Evolutionary conservation across 352 stramenopile species (phyloP).

Genomic region (Phytophthora pinifolia): DNA sequence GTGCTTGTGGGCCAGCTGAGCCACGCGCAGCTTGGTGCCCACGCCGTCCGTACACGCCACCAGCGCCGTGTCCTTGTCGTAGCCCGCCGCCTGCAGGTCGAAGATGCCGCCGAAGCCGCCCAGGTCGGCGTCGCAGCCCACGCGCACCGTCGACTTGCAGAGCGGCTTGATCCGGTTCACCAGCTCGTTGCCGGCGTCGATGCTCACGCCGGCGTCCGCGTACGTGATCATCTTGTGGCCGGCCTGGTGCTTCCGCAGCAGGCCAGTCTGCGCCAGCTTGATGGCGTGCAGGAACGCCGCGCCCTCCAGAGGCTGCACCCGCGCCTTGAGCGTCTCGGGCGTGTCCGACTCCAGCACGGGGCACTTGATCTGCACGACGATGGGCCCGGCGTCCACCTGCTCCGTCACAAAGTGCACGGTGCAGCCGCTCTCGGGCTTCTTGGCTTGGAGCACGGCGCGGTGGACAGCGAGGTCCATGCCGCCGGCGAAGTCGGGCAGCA

Average conservation of each 20-base stretch:
- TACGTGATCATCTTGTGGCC: slow-evolving; percentile 95
- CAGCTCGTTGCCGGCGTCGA: slow-evolving; percentile 96
- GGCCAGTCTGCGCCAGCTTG: slow-evolving; percentile 69
- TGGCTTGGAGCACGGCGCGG: slow-evolving; percentile 96
- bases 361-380: slow-evolving; percentile 96
- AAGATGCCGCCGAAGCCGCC: slow-evolving; percentile 98
- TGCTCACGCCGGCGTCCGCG: slow-evolving; percentile 97
- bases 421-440: slow-evolving; percentile 96
- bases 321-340: slow-evolving; percentile 95
- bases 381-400: slow-evolving; percentile 97
- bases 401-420: slow-evolving; percentile 99
- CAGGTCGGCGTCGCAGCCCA: slow-evolving; percentile 96
- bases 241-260: slow-evolving; percentile 53
- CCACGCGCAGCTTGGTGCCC: slow-evolving; percentile 97
- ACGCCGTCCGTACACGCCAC: slow-evolving; percentile 98
- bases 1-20: slow-evolving; percentile 90
- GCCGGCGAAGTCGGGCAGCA: slow-evolving; percentile 98
- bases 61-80: slow-evolving; percentile 96
- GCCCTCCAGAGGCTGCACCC: slow-evolving; percentile 97
- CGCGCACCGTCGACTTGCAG: slow-evolving; percentile 95
- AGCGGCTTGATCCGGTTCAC: slow-evolving; percentile 98
- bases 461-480: slow-evolving; percentile 99
- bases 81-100: slow-evolving; percentile 96
- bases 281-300: slow-evolving; percentile 90
- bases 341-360: slow-evolving; percentile 91